These are phyloP conservation scores for Solanum medicagineum DNA, from an alignment of 257 asterid genomes.

Conservation along the genomic window DNA sequence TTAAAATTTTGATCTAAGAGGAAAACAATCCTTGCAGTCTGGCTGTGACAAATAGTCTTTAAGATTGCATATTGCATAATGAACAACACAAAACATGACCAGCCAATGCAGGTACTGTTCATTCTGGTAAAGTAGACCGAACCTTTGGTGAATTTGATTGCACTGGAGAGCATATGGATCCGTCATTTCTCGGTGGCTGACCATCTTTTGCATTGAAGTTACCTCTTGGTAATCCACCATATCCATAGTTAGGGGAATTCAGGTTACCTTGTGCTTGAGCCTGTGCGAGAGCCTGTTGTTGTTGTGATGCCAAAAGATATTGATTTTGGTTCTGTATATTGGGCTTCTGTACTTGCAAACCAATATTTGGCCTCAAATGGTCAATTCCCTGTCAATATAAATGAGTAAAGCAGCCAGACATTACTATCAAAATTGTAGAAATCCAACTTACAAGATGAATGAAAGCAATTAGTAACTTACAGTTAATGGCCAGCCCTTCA, in stretches of 20 bases:
- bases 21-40: not conserved
- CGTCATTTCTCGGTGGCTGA: conserved; percentile 88
- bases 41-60: not conserved
- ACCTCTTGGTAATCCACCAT: conserved; percentile 86
- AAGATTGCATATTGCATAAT: not conserved
- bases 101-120: not conserved
- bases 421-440: not conserved
- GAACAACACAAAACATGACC: not conserved
- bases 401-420: conserved; percentile 9
- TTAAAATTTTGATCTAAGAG: not conserved
- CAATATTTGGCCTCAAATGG: conserved; percentile 76
- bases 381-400: conserved; percentile 67
- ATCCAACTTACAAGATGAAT: not conserved
- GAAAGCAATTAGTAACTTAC: conserved; percentile 41
- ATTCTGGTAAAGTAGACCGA: not conserved
- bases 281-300: conserved; percentile 88
- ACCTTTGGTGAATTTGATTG: conserved; percentile 98
- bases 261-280: conserved; percentile 90
- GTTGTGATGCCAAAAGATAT: conserved; percentile 80
- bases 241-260: conserved; percentile 63
- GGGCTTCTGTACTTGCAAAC: conserved; percentile 91
- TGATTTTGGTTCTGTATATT: conserved; percentile 73
- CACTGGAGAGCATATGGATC: conserved; percentile 88
- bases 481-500: conserved; percentile 99
- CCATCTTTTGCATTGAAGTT: conserved; percentile 78